Evolutionary conservation across 2,329 filamentous ascomycete genomes (phyloP), one percentile per base, ranked within the genome.

Genomic region (Rosellinia necatrix): DNA sequence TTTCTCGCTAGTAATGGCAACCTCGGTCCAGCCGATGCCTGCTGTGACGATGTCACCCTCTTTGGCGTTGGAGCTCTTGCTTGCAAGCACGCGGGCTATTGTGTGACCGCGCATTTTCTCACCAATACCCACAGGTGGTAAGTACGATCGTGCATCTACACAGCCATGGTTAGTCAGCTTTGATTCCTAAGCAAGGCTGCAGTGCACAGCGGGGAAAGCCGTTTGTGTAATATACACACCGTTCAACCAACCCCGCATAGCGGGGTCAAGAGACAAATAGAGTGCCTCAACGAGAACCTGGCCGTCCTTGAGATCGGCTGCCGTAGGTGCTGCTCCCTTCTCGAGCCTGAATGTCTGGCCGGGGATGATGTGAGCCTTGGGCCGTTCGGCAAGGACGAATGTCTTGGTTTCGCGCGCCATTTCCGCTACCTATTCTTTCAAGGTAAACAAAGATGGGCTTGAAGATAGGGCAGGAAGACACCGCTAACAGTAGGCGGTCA

Each of bases 181-280:
- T 25, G 21, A 13, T 21, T 44, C 40, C 25, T n/a, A n/a, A n/a
- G n/a, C n/a, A n/a, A n/a, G n/a, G n/a, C n/a, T n/a, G n/a, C n/a
- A n/a, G n/a, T n/a, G n/a, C n/a, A n/a, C n/a, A n/a, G n/a, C n/a
- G n/a, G n/a, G n/a, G n/a, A n/a, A n/a, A 13, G 4, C 30, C 9
- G 4, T 3, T 32, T 12, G 30, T 12, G 30, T 8, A 13, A 32
- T 32, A 32, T 15, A 25, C 73, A 27, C 62, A 82, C 80, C 79
- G 60, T 82, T 87, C 17, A 91, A 72, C 86, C 86, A 90, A 56
- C 84, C 84, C 64, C 88, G 81, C 87, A 90, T 90, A n/a, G 88
- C 87, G 1, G 88, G 88, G 72, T 91, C 88, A 34, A 91, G 77
- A 8, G 84, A 87, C 40, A 90, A 77, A 67, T 90, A 90, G 57